Conservation (phyloP, 1,139 yeast genomes). For the Blastobotrys apis region DNA sequence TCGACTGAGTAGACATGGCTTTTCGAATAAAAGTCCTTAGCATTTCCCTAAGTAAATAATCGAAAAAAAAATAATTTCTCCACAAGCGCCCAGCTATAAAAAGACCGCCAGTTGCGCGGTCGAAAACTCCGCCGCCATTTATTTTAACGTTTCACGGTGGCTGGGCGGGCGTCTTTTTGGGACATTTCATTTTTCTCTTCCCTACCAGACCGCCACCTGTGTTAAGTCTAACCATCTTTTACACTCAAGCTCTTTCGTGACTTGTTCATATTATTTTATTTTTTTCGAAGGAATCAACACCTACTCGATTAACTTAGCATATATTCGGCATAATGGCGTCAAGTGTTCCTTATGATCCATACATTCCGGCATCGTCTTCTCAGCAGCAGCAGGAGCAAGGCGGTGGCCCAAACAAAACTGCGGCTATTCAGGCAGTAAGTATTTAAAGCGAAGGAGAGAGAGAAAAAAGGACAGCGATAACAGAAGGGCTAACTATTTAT, state of each 20-base stretch:
- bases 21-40: not conserved
- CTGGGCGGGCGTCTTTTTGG: not conserved
- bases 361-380: slow-evolving; percentile 59
- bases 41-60: not conserved
- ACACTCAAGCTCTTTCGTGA: too few relatives aligned
- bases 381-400: slow-evolving; percentile 36
- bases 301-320: not conserved
- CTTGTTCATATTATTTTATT: too few relatives aligned
- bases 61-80: too few relatives aligned
- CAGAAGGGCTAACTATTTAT: slow-evolving; percentile 1
- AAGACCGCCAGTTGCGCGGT: too few relatives aligned
- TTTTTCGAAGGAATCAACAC: too few relatives aligned
- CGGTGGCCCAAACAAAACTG: slow-evolving; percentile 53
- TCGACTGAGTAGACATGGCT: slow-evolving; percentile 5
- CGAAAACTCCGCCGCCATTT: too few relatives aligned
- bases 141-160: too few relatives aligned
- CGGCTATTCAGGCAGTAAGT: slow-evolving; percentile 80
- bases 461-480: not conserved
- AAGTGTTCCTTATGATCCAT: slow-evolving; percentile 87
- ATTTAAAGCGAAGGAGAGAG: not conserved
- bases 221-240: too few relatives aligned
- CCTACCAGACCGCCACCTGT: not conserved
- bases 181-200: not conserved
- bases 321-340: slow-evolving; percentile 51
- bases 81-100: too few relatives aligned